Evolutionary conservation across 2,329 filamentous ascomycete genomes (phyloP).

Genomic region (Neonectria neomacrospora): DNA sequence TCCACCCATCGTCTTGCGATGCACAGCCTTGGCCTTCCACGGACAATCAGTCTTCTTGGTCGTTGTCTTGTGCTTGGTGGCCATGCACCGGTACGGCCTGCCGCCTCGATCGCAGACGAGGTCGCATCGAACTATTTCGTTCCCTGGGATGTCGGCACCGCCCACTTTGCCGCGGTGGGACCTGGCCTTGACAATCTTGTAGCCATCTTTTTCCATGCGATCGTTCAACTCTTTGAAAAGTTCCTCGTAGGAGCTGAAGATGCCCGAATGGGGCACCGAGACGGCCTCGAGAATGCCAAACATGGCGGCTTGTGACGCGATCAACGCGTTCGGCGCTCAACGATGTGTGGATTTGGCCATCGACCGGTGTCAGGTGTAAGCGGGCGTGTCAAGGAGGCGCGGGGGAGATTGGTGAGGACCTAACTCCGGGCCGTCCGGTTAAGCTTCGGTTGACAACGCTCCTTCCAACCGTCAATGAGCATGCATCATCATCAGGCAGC

Average conservation of each 20-base stretch:
- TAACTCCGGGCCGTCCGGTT: constrained; percentile 38
- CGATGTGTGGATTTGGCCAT: constrained; percentile 45
- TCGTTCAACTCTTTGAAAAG: constrained; percentile 54
- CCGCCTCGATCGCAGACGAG: constrained; percentile 59
- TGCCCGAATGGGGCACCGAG: constrained; percentile 49
- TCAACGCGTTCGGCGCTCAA: constrained; percentile 43
- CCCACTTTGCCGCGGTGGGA: constrained; percentile 56
- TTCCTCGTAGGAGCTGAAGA: constrained; percentile 55
- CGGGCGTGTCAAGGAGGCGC: constrained; percentile 29
- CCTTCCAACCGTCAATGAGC: background rate
- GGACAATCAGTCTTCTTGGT: constrained; percentile 60
- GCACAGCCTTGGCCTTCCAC: constrained; percentile 59
- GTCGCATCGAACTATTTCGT: constrained; percentile 57
- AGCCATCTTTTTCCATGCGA: constrained; percentile 57
- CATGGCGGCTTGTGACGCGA: constrained; percentile 47
- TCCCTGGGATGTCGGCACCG: constrained; percentile 54
- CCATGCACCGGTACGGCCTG: constrained; percentile 56
- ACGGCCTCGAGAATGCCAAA: constrained; percentile 57
- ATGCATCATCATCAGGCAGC: background rate
- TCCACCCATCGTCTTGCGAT: constrained; percentile 56
- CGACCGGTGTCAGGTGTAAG: constrained; percentile 45
- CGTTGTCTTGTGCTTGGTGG: constrained; percentile 58
- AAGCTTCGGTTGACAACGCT: constrained; percentile 33
- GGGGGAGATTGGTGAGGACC: constrained; percentile 39
- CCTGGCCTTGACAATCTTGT: constrained; percentile 58